A percentile compares a stretch with the other conserved stretches of the same genome.
These are phyloP conservation scores for Kodamaea kakaduensis DNA, from an alignment of 805 yeast species.

Conservation along the genomic window DNA sequence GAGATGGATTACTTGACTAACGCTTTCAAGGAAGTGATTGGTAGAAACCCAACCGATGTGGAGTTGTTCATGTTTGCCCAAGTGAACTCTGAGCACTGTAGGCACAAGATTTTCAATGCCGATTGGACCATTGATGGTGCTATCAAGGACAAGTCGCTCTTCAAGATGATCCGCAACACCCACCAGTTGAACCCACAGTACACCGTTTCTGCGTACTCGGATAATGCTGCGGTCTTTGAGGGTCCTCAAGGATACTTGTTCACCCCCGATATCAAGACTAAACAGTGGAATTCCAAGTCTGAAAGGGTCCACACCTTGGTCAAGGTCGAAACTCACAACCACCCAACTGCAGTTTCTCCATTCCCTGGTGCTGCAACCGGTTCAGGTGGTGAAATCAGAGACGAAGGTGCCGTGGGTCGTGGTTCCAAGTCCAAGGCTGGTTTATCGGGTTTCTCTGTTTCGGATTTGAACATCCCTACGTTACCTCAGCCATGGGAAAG, in stretches of 20 bases:
- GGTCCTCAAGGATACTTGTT: conserved; percentile 75
- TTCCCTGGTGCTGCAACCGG: conserved; percentile 99
- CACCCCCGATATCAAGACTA: conserved; percentile 71
- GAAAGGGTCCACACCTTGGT: conserved; percentile 87
- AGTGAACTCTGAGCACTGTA: conserved; percentile 98
- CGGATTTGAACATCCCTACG: conserved; percentile 84
- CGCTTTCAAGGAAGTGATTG: conserved; percentile 71
- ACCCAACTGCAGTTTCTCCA: conserved; percentile 99
- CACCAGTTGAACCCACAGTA: conserved; percentile 73
- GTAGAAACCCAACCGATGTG: conserved; percentile 94
- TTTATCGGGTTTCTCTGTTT: conserved; percentile 84
- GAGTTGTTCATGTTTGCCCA: conserved; percentile 99
- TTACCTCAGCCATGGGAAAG: conserved; percentile 94
- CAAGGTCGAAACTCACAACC: conserved; percentile 98
- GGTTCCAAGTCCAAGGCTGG: conserved; percentile 98
- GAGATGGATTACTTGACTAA: conserved; percentile 84
- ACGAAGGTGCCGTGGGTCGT: conserved; percentile 99
- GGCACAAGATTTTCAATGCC: conserved; percentile 98
- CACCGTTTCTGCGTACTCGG: conserved; percentile 92
- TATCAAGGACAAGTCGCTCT: conserved; percentile 67
- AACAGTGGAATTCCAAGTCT: conserved; percentile 66
- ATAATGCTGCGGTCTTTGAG: conserved; percentile 93
- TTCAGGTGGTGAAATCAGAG: conserved; percentile 99
- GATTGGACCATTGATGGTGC: conserved; percentile 94
- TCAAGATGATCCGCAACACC: conserved; percentile 95